Conservation (phyloP, 345 rosid genomes). For the Psidium friedrichsthalianum region DNA sequence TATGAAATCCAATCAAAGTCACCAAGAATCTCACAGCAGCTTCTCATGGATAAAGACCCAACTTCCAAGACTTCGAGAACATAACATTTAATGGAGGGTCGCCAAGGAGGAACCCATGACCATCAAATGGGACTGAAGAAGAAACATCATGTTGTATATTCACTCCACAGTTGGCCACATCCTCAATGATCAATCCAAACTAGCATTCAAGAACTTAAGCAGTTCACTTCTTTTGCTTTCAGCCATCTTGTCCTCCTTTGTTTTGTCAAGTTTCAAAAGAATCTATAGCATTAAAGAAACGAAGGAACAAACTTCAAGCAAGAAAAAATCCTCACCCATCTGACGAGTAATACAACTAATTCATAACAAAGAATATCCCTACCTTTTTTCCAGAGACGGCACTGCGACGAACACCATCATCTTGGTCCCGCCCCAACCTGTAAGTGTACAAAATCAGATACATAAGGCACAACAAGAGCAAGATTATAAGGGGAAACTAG, state of each 20-base stretch:
- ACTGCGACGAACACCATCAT: slow-evolving; percentile 76
- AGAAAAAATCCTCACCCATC: background rate
- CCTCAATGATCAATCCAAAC: slow-evolving; percentile 53
- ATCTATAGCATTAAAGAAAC: slow-evolving; percentile 32
- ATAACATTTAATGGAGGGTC: background rate
- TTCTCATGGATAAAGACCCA: background rate
- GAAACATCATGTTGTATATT: background rate
- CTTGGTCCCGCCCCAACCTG: slow-evolving; percentile 80
- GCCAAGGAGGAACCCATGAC: background rate
- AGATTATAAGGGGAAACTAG: background rate
- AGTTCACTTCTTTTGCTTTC: slow-evolving; percentile 82
- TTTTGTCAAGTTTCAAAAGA: slow-evolving; percentile 77
- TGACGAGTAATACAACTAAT: background rate
- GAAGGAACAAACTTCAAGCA: background rate
- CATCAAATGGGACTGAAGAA: background rate
- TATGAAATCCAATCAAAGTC: background rate
- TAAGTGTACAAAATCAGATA: background rate
- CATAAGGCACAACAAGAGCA: background rate
- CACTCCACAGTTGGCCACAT: background rate
- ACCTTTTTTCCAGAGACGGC: slow-evolving; percentile 98
- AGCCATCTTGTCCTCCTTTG: slow-evolving; percentile 92
- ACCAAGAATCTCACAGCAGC: background rate
- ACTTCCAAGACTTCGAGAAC: background rate
- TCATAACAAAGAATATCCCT: background rate
- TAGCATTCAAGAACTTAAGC: slow-evolving; percentile 93